Conservation (phyloP, 345 rosid genomes). For the Gossypium rotundifolium region DNA sequence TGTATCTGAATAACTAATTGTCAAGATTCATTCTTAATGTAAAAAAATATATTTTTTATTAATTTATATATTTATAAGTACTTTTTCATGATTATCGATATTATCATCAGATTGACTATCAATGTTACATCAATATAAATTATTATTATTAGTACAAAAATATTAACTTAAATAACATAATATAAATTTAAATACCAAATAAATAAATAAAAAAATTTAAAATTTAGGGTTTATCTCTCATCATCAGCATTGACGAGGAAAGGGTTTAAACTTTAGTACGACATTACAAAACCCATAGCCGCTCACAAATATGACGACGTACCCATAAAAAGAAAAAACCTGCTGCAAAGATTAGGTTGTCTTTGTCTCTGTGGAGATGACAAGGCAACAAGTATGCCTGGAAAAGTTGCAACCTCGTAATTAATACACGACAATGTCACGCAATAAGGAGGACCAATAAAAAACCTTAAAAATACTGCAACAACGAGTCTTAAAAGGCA, state of each 20-base stretch:
- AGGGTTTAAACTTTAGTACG: not conserved
- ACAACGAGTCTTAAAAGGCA: not conserved
- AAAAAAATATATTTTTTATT: too few relatives aligned
- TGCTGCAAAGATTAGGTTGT: constrained; percentile 2
- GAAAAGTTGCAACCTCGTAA: constrained; percentile 15
- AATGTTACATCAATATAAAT: too few relatives aligned
- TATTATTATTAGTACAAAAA: too few relatives aligned
- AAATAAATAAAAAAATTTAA: too few relatives aligned
- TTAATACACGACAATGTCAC: not conserved
- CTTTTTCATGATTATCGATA: fast-evolving
- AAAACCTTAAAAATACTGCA: not conserved
- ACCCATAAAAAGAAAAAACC: not conserved
- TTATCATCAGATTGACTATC: fast-evolving
- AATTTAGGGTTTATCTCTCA: too few relatives aligned
- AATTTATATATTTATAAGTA: too few relatives aligned
- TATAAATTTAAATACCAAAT: too few relatives aligned
- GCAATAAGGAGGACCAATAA: not conserved
- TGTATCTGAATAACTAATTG: fast-evolving
- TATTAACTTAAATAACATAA: too few relatives aligned
- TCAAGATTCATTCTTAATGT: too few relatives aligned
- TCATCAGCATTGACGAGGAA: not conserved
- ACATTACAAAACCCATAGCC: not conserved
- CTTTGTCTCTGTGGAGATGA: constrained; percentile 12
- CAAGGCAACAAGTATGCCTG: constrained; percentile 12
- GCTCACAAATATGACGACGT: not conserved